Conservation (phyloP, 1,139 yeast species). For the Taphrina deformans region DNA sequence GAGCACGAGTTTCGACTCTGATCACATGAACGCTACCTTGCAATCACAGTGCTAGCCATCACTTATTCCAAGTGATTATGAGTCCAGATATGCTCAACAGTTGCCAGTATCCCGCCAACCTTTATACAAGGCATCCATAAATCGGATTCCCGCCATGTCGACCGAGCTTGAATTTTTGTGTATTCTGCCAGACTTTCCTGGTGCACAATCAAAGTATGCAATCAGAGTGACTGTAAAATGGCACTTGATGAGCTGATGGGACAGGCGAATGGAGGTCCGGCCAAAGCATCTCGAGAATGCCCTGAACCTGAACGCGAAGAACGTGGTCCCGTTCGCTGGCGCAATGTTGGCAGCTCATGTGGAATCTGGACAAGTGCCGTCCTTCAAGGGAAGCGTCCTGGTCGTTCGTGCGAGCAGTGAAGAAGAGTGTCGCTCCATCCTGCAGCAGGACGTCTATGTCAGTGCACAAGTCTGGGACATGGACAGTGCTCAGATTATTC, state of each 20-base stretch:
- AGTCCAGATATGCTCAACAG: no score
- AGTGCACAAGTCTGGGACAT: constrained; percentile 75
- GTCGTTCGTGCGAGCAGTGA: constrained; percentile 63
- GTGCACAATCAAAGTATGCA: constrained; percentile 26
- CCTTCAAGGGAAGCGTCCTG: constrained; percentile 70
- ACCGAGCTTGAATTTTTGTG: constrained; percentile 10
- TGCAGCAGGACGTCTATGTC: constrained; percentile 64
- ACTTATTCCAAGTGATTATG: no score
- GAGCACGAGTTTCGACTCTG: no score
- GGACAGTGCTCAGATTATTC: constrained; percentile 55
- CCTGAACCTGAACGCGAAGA: not conserved
- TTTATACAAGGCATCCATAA: no score
- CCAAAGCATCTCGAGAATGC: constrained; percentile 23
- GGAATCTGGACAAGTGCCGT: constrained; percentile 50
- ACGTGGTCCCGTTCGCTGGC: constrained; percentile 10
- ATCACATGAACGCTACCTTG: no score
- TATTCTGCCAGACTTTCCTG: constrained; percentile 25
- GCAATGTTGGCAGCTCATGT: constrained; percentile 46
- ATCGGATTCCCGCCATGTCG: no score
- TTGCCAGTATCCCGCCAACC: no score
- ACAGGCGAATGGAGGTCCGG: constrained; percentile 22
- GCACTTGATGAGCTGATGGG: not conserved
- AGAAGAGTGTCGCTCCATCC: constrained; percentile 63
- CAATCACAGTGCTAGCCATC: no score
- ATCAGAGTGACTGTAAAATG: no score